Evolutionary conservation across 106 monocot species (phyloP).

Genomic region (Gastrodia elata): DNA sequence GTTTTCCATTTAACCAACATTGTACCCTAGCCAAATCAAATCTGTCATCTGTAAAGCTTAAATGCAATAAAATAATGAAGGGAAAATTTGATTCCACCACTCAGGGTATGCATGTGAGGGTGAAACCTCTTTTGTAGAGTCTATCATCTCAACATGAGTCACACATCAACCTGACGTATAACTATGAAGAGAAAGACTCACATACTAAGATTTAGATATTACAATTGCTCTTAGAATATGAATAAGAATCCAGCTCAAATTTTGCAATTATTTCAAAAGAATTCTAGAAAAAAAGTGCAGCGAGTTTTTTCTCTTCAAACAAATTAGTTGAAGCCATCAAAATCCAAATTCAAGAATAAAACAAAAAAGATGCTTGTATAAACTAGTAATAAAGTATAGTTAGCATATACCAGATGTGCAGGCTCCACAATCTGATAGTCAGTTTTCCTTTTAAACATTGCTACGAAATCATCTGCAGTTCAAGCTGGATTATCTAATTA

Average conservation of each 20-base stretch:
- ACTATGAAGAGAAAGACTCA: too few species aligned
- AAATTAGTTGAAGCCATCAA: neutral
- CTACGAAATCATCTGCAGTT: constrained; percentile 84
- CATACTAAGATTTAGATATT: too few species aligned
- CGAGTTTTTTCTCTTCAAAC: neutral
- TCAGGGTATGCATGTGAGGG: too few species aligned
- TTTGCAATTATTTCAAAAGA: neutral
- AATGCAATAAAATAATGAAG: too few species aligned
- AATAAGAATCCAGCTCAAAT: neutral
- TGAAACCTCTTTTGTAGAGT: too few species aligned
- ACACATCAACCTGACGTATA: too few species aligned
- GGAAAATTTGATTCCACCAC: too few species aligned
- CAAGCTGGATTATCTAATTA: neutral
- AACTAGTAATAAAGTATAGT: neutral
- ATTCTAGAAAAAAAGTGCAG: neutral
- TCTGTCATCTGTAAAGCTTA: too few species aligned
- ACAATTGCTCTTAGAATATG: neutral
- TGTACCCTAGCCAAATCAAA: neutral
- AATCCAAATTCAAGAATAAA: neutral
- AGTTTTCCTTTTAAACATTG: constrained; percentile 72
- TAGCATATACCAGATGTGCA: constrained; percentile 78
- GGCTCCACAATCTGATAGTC: constrained; percentile 75
- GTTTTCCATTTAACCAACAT: too few species aligned
- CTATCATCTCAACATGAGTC: too few species aligned
- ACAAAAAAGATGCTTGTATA: neutral